Evolutionary conservation across 495 filamentous ascomycete genomes (phyloP).

Genomic region (Cenococcum geophilum): DNA sequence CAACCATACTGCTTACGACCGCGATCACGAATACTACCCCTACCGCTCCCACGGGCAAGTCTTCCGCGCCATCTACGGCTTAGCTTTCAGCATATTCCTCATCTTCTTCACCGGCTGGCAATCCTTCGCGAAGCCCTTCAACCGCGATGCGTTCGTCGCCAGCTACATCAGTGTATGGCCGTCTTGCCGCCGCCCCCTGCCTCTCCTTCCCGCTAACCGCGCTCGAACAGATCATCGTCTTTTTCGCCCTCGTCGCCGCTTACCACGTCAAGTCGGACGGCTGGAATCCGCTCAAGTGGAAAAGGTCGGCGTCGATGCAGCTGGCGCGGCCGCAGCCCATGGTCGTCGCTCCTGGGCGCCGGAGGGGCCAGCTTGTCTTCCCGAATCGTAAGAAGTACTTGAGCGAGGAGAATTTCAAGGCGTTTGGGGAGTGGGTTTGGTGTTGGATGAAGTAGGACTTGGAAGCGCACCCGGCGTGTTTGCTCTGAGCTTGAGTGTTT

Average conservation of each 20-base stretch:
- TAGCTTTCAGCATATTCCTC: constrained; percentile 41
- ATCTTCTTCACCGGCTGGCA: constrained; percentile 45
- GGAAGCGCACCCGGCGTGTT: no score
- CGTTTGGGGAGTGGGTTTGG: constrained; percentile 22
- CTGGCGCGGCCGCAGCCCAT: constrained; percentile 25
- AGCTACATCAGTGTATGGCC: constrained; percentile 46
- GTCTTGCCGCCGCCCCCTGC: no score
- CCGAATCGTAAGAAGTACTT: constrained; percentile 25
- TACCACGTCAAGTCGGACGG: constrained; percentile 35
- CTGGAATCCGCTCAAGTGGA: constrained; percentile 31
- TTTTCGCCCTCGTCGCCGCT: constrained; percentile 33
- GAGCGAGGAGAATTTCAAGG: constrained; percentile 25
- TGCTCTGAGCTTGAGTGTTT: no score
- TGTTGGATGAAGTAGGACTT: constrained; percentile 22
- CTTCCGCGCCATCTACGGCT: constrained; percentile 43
- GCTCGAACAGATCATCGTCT: constrained; percentile 26
- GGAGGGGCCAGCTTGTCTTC: constrained; percentile 20
- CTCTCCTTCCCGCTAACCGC: not conserved
- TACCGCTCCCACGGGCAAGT: constrained; percentile 47
- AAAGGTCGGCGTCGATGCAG: constrained; percentile 28
- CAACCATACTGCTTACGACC: constrained; percentile 39
- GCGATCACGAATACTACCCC: constrained; percentile 43
- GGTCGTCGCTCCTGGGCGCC: constrained; percentile 24
- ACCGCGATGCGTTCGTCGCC: constrained; percentile 40
- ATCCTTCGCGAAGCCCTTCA: constrained; percentile 41